Conservation (phyloP, 179 eudicot species). For the Pouteria campechiana region DNA sequence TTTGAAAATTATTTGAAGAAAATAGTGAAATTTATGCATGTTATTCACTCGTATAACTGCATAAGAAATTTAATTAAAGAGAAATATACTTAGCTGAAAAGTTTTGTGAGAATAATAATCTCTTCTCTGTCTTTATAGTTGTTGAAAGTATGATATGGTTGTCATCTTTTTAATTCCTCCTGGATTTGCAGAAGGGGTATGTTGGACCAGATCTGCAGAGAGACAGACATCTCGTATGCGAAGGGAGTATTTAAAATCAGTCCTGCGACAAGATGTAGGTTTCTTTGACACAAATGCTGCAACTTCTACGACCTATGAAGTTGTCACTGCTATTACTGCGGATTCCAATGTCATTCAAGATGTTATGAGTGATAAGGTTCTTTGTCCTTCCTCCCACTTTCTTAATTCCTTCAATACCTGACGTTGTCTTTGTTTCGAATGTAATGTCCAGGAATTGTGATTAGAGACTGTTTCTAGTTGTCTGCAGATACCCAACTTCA, state of each 20-base stretch:
- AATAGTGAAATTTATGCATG: no score
- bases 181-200: slow-evolving; percentile 20
- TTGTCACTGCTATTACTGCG: slow-evolving; percentile 20
- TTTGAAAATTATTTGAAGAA: no score
- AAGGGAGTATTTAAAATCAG: slow-evolving; percentile 29
- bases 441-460: neutral
- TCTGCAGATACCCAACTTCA: slow-evolving; percentile 30
- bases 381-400: neutral
- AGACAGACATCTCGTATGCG: slow-evolving; percentile 27
- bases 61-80: no score
- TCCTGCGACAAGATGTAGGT: slow-evolving; percentile 29
- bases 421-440: neutral
- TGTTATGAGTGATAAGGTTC: slow-evolving; percentile 34
- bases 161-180: no score
- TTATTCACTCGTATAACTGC: no score
- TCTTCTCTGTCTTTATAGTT: no score
- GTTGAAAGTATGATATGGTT: no score
- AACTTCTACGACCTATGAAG: slow-evolving; percentile 22
- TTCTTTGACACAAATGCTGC: slow-evolving; percentile 24
- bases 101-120: no score
- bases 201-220: slow-evolving; percentile 36
- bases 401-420: neutral
- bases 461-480: neutral
- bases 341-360: slow-evolving; percentile 29
- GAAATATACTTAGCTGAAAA: no score